phyloP scores from a whole-genome alignment of 345 rosid genomes.

The Eucalyptus caleyi region DNA sequence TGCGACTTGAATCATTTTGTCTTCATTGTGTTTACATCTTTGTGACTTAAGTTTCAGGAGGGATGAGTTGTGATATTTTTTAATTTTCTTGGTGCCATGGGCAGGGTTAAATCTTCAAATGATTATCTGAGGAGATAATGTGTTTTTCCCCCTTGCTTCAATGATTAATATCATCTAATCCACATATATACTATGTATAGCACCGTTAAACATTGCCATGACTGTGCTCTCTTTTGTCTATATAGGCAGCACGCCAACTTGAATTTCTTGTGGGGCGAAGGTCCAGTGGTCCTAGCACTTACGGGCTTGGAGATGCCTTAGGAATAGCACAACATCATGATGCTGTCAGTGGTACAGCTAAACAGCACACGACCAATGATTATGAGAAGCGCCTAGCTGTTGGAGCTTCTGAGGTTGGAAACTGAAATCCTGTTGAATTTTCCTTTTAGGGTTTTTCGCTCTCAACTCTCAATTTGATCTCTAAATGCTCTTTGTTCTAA shows the following conservation, averaged over 20 bases:
- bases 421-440: not conserved
- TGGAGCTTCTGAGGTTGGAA: constrained; percentile 58
- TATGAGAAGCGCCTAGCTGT: constrained; percentile 54
- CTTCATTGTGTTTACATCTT: not conserved
- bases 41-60: not conserved
- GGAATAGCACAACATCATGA: constrained; percentile 87
- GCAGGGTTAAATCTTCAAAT: not conserved
- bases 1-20: not conserved
- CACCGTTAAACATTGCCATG: not conserved
- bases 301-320: constrained; percentile 64
- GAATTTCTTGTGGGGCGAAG: constrained; percentile 63
- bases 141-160: not conserved
- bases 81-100: not conserved
- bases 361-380: constrained; percentile 81
- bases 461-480: not conserved
- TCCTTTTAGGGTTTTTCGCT: not conserved
- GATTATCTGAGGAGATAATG: not conserved
- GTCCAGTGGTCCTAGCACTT: constrained; percentile 32
- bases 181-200: not conserved
- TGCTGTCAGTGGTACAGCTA: constrained; percentile 81
- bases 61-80: not conserved
- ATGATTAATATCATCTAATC: not conserved
- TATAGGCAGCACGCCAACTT: constrained; percentile 79
- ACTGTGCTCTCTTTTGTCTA: not conserved
- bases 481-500: not conserved